Conservation (phyloP, 805 yeast genomes). For the Barnettozyma wickerhamii region DNA sequence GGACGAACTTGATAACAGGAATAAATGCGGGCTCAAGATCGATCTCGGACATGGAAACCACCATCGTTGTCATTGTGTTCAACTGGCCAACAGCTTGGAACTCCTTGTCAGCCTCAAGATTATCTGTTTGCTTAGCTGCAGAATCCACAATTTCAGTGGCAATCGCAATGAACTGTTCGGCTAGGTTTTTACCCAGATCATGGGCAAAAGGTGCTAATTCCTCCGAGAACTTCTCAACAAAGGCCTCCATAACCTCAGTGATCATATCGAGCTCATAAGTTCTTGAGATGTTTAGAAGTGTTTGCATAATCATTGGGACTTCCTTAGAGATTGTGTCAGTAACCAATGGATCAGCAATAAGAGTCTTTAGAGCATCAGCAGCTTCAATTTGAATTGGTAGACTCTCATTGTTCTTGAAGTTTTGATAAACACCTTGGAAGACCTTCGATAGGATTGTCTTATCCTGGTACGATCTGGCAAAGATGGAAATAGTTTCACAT, state of each 20-base stretch:
- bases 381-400: constrained; percentile 83
- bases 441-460: constrained; percentile 34
- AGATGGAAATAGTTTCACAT: constrained; percentile 51
- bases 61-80: constrained; percentile 70
- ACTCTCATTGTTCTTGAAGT: constrained; percentile 37
- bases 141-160: constrained; percentile 52
- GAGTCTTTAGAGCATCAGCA: constrained; percentile 81
- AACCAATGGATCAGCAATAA: constrained; percentile 65
- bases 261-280: constrained; percentile 82
- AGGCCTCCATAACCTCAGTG: constrained; percentile 90
- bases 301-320: constrained; percentile 80
- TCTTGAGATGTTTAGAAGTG: constrained; percentile 67
- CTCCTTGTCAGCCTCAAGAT: constrained; percentile 52
- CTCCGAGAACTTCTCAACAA: constrained; percentile 81
- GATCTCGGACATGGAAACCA: constrained; percentile 58
- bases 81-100: constrained; percentile 64
- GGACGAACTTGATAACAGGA: constrained; percentile 56
- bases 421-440: constrained; percentile 37
- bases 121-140: constrained; percentile 16
- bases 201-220: constrained; percentile 87
- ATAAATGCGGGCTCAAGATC: constrained; percentile 49
- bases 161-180: constrained; percentile 53
- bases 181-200: constrained; percentile 55
- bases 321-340: constrained; percentile 64
- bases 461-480: constrained; percentile 31